Percentiles rank a stretch among this genome's conserved stretches.
These are phyloP conservation scores for Cytospora mali DNA, from an alignment of 2,329 filamentous ascomycete genomes.

Conservation along the genomic window DNA sequence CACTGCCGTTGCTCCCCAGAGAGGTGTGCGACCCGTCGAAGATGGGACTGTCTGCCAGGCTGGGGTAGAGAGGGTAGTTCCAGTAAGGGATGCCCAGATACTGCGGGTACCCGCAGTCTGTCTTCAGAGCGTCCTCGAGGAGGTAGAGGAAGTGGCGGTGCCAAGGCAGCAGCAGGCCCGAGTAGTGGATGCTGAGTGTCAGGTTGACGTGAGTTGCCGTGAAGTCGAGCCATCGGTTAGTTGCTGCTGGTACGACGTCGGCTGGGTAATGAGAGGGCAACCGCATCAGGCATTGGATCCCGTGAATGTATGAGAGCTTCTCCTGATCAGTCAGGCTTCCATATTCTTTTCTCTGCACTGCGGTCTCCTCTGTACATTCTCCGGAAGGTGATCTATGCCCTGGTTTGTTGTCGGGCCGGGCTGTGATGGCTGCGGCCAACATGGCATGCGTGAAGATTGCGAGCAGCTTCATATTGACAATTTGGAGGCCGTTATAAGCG, in stretches of 20 bases:
- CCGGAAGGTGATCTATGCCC: not conserved
- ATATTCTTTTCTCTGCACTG: constrained; percentile 25
- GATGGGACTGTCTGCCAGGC: constrained; percentile 17
- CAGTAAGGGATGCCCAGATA: constrained; percentile 24
- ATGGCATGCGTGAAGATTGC: not conserved
- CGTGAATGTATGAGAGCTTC: constrained; percentile 36
- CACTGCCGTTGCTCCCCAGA: constrained; percentile 22
- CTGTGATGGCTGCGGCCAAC: not conserved
- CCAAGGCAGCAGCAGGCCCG: constrained; percentile 22
- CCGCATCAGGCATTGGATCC: constrained; percentile 41
- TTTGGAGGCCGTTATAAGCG: not conserved
- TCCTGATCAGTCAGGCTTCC: constrained; percentile 17
- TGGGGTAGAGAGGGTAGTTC: constrained; percentile 22
- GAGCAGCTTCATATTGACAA: not conserved
- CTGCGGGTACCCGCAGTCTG: constrained; percentile 23
- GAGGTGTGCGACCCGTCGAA: constrained; percentile 21
- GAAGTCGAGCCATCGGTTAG: constrained; percentile 46
- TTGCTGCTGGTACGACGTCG: constrained; percentile 39
- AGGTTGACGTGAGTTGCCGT: constrained; percentile 52
- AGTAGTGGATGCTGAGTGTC: constrained; percentile 41
- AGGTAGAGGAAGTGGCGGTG: constrained; percentile 21
- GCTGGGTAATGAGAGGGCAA: constrained; percentile 37
- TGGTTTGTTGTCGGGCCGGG: not conserved
- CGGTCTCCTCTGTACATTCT: constrained; percentile 6
- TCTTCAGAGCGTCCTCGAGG: constrained; percentile 12